These are phyloP conservation scores for rapeseed (Brassica napus) DNA, from an alignment of 345 rosid species.

Conservation along the genomic window Da-Ae NC_063442.1:15792501-15793000, in stretches of 20 bases:
- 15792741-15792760: conserved; percentile 84
- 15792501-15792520: not conserved
- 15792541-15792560: not conserved
- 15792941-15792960: conserved; percentile 98
- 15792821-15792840: conserved; percentile 97
- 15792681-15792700: not conserved
- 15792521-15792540: not conserved
- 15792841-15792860: conserved; percentile 76
- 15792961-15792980: conserved; percentile 99
- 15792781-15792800: conserved; percentile 92
- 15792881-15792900: not conserved
- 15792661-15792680: conserved; percentile 16
- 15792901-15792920: conserved; percentile 11
- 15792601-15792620: not conserved
- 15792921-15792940: conserved; percentile 22
- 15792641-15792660: conserved; percentile 30
- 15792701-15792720: conserved; percentile 9
- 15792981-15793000: conserved; percentile 98
- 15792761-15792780: conserved; percentile 85
- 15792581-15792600: conserved; percentile 4
- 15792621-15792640: not conserved
- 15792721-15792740: conserved; percentile 58
- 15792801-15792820: conserved; percentile 90
- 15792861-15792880: not conserved
- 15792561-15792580: not conserved